Evolutionary conservation across 1,284 basidiomycete species (phyloP), one percentile per base, ranked within the genome.

Genomic region (Athelia psychrophila): DNA sequence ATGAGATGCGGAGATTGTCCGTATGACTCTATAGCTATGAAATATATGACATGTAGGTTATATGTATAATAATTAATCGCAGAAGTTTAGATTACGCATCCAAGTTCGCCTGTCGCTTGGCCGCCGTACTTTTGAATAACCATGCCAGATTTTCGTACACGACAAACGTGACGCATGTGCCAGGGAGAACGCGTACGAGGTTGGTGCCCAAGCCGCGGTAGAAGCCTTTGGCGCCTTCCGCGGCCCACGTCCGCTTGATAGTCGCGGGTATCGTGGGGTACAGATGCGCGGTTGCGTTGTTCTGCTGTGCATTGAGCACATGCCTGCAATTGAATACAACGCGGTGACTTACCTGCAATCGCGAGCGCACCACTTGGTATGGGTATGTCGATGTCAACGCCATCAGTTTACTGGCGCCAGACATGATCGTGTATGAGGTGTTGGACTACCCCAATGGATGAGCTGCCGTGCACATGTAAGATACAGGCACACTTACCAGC

Each of bases 181-280:
- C 96, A 0, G 96, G 96, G 9, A 99, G 77, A 48, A 99, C 95
- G 30, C 96, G 83, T 13, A 99, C 85, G n/a, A 96, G 80, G 66
- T 98, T 99, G n/a, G 94, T 95, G 4, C 86, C 94, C 16, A 99
- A 77, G 0, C 96, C 96, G 55, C 95, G 92, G 73, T 98, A 99
- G 69, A 99, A 98, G 0, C 93, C 96, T 49, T 78, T 72, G 8
- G 88, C 27, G 8, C 95, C 92, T 66, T 98, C 95, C 54, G 87
- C 76, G 27, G 73, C 67, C 79, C 86, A 98, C 2, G 94, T 97
- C 35, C 84, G 81, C 47, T 75, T 74, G 60, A 98, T 86, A 50
- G 91, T 93, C 24, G 81, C 75, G 4, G 86, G 85, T 52, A 98
- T 95, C 54, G 84, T 85, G 24, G 87, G 92, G 74, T 93, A 95